Base-by-base conservation (phyloP, 1,284 basidiomycete species). In the Ceratobasidium theobromae region DNA sequence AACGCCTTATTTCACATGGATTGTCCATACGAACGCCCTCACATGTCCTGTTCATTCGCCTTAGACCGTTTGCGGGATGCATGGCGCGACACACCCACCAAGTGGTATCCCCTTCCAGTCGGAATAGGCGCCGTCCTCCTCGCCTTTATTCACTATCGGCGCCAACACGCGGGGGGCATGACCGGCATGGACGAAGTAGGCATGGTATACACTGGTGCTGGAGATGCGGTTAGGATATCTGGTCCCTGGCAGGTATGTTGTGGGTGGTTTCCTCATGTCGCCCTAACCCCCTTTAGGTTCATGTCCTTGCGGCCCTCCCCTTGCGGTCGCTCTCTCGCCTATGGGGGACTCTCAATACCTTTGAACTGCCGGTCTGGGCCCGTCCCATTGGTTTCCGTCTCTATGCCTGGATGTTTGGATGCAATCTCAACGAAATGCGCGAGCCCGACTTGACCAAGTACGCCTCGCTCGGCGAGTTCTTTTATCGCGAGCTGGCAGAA, bases 21-120 rank as follows among this genome's bases (percentile, higher is more conserved):
- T 16, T 38, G 35, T n/a, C n/a, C n/a, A n/a, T n/a, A n/a, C n/a
- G n/a, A n/a, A n/a, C n/a, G n/a, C n/a, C n/a, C n/a, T n/a, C n/a
- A n/a, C n/a, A n/a, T n/a, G n/a, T n/a, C n/a, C 35, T 40, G n/a
- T 30, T 33, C 57, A 5, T 27, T 60, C n/a, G n/a, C 18, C 46
- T 49, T 32, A 69, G 68, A 58, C 43, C 62, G 82, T 35, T 75
- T 87, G 9, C 77, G 78, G 43, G 75, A 85, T 69, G 93, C 93
- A 25, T 97, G 95, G 94, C 86, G 82, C 2, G 82, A 87, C 71
- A 97, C 95, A 0, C 93, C 92, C 1, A 93, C 91, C 57, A 91
- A 87, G 76, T 99, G 96, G 96, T 95, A 95, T 72, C 95, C 96
- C 8, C 85, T 99, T 48, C 96, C 96, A 14, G 79, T 98, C 68